phyloP scores from a whole-genome alignment of 768 basidiomycete genomes.

The Udeniomyces megalosporus region DNA sequence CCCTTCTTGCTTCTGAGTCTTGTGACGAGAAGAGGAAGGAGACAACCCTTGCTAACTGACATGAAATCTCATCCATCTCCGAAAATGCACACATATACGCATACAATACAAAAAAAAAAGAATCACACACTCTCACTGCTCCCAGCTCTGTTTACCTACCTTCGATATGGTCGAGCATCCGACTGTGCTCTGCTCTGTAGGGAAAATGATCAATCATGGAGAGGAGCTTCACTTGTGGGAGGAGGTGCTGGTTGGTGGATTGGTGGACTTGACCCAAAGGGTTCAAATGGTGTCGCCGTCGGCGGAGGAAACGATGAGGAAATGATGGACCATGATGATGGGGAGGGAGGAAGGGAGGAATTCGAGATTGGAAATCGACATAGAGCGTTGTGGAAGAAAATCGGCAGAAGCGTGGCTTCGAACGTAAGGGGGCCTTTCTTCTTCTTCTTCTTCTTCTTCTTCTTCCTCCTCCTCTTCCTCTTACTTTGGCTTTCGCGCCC shows the following conservation, averaged over 20 bases:
- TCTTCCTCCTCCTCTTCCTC: neutral
- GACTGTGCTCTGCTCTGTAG: conserved; percentile 23
- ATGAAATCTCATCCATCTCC: too few species aligned
- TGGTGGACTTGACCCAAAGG: neutral
- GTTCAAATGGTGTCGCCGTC: too few species aligned
- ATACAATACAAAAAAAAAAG: too few species aligned
- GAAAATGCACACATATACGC: too few species aligned
- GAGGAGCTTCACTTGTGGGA: conserved; percentile 8
- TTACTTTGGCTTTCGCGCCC: neutral
- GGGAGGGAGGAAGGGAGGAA: conserved; percentile 24
- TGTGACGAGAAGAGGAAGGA: neutral
- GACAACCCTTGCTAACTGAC: too few species aligned
- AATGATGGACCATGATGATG: conserved; percentile 28
- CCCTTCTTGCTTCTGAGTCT: too few species aligned
- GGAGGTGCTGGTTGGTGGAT: conserved; percentile 15
- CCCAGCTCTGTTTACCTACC: conserved; percentile 15
- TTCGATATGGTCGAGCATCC: conserved; percentile 13
- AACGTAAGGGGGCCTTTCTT: conserved; percentile 47
- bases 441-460: neutral
- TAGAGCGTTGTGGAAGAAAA: conserved; percentile 70
- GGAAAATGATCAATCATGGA: conserved; percentile 36
- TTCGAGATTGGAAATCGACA: conserved; percentile 58
- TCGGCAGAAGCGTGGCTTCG: conserved; percentile 60
- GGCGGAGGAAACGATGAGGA: conserved; percentile 26
- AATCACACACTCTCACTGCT: conserved; percentile 20